These are phyloP conservation scores for Neurospora discreta DNA, from an alignment of 495 filamentous ascomycete genomes.

Conservation along the genomic window DNA sequence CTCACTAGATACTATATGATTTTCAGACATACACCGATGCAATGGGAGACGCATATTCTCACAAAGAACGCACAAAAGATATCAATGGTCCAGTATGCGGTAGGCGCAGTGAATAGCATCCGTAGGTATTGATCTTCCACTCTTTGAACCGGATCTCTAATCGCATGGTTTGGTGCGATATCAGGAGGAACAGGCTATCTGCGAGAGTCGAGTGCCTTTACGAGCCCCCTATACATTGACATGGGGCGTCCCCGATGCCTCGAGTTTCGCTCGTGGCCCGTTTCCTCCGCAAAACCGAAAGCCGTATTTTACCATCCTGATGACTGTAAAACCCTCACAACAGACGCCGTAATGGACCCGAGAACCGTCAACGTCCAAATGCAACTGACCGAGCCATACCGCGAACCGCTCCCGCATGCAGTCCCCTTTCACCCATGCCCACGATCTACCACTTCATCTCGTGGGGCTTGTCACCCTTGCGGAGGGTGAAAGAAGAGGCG, in stretches of 20 bases:
- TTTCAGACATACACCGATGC: not conserved
- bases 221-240: slow-evolving; percentile 14
- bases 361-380: slow-evolving; percentile 46
- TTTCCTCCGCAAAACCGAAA: slow-evolving; percentile 24
- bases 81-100: not conserved
- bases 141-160: not conserved
- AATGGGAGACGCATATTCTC: not conserved
- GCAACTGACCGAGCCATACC: slow-evolving; percentile 44
- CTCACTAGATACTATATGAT: not conserved
- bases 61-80: not conserved
- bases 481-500: slow-evolving; percentile 82
- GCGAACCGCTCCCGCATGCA: slow-evolving; percentile 32
- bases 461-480: slow-evolving; percentile 97
- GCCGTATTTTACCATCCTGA: slow-evolving; percentile 31
- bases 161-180: not conserved
- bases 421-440: slow-evolving; percentile 16
- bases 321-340: slow-evolving; percentile 47
- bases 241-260: slow-evolving; percentile 13
- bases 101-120: not conserved
- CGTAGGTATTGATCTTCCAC: not conserved
- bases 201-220: slow-evolving; percentile 8
- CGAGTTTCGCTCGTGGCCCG: slow-evolving; percentile 18
- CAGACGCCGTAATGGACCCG: slow-evolving; percentile 47
- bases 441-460: slow-evolving; percentile 78
- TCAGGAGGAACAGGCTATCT: slow-evolving; percentile 4